A percentile compares a stretch with the other conserved stretches of the same genome.
Evolutionary conservation across 768 basidiomycete species (phyloP).

Genomic region (Agrocybe pediades): DNA sequence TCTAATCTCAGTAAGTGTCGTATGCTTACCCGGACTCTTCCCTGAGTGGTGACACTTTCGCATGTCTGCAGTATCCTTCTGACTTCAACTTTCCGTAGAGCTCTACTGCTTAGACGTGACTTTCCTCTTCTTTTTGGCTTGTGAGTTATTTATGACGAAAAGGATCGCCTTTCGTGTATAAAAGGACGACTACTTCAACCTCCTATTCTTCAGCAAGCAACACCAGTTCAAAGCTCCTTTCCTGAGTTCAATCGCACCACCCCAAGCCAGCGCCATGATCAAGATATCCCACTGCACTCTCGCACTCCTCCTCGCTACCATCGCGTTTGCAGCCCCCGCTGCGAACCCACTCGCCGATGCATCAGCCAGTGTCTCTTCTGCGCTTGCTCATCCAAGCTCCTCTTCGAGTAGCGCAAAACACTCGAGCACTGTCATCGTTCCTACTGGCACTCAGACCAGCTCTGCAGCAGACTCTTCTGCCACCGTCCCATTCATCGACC

Average conservation of each 20-base stretch:
- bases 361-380: slow-evolving; percentile 18
- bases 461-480: slow-evolving; percentile 41
- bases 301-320: slow-evolving; percentile 32
- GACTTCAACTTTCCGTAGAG: neutral
- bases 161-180: slow-evolving; percentile 13
- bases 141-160: neutral
- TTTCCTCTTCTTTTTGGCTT: no score
- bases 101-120: neutral
- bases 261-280: slow-evolving; percentile 31
- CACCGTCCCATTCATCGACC: slow-evolving; percentile 23
- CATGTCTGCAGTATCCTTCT: slow-evolving; percentile 3
- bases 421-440: slow-evolving; percentile 13
- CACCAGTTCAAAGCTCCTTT: slow-evolving; percentile 3
- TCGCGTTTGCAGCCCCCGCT: slow-evolving; percentile 27
- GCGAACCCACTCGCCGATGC: slow-evolving; percentile 9
- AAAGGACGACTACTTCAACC: slow-evolving; percentile 11
- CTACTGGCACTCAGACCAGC: slow-evolving; percentile 14
- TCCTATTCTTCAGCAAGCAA: neutral
- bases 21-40: slow-evolving; percentile 2
- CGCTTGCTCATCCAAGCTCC: no score
- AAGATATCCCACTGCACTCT: slow-evolving; percentile 34
- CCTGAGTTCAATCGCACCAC: slow-evolving; percentile 1
- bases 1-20: neutral
- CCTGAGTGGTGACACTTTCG: slow-evolving; percentile 2
- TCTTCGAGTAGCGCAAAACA: slow-evolving; percentile 12